Evolutionary conservation across 441 rosid species (phyloP), one percentile per base, ranked within the genome.

Genomic region (Eutrema salsugineum): DNA sequence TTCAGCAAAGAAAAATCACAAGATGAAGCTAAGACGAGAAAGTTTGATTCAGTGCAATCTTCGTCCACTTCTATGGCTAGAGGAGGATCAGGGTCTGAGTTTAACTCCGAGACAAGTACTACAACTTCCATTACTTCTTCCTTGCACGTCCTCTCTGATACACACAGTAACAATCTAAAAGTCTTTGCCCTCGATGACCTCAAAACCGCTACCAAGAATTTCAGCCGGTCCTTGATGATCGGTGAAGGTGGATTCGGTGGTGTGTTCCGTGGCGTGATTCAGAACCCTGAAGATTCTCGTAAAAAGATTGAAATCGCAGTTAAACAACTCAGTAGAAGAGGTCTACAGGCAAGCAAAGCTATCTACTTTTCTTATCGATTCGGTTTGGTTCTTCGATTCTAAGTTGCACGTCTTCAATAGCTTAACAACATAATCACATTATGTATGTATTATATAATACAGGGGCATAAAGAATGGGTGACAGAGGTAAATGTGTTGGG

Each of bases 391-490:
- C 20, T 64, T 64, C 20, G 15, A 22, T 5, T 46, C 42, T 42
- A 24, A 7, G 4, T 24, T 38, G 66, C 8, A 30, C 16, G 4
- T 27, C 20, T 59, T 46, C 6, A 39, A 19, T 47, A 48, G 10
- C 27, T 14, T 24, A 35, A 46, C 11, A 33, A 30, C 39, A 54
- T 35, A 24, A 54, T 10, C 11, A 39, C 28, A 63, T 24, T 24
- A 5, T 28, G 6, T 27, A 63, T 63, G 24, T 46, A 63, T 6
- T 0, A n/a, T n/a, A n/a, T n/a, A n/a, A n/a, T 6, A 46, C 81
- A 89, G 90, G 94, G 94, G 51, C 90, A 89, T 72, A 87, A 81
- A 69, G 90, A 89, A 83, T 89, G 90, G 91, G 90, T 87, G 80
- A 89, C 94, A 8, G 94, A 87, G 62, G 91, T 87, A 2, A 83